Evolutionary conservation across 257 asterid genomes (phyloP).

Genomic region (Primulina huaijiensis): DNA sequence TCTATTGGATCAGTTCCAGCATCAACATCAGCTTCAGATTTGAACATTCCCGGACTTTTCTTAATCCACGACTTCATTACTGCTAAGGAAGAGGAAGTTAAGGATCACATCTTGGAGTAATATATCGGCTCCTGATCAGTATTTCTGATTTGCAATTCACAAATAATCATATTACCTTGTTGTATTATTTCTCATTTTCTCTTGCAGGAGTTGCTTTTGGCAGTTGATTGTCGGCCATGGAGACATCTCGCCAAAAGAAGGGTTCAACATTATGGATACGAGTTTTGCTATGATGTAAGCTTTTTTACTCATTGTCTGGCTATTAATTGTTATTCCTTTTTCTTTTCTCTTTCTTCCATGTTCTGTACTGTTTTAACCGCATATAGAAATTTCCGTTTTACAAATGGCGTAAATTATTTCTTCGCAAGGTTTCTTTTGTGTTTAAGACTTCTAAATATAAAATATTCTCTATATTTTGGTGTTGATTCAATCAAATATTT

Average conservation of each 20-base stretch:
- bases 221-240: conserved; percentile 77
- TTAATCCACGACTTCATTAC: conserved; percentile 66
- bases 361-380: not conserved
- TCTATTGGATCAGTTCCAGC: conserved; percentile 45
- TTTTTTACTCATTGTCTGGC: conserved; percentile 7
- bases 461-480: too few species aligned
- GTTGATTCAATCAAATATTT: too few species aligned
- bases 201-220: conserved; percentile 73
- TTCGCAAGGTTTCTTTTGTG: not conserved
- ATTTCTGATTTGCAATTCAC: not conserved
- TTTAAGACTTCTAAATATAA: too few species aligned
- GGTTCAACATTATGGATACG: conserved; percentile 94
- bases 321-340: not conserved
- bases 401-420: not conserved
- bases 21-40: conserved; percentile 62
- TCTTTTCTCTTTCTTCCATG: too few species aligned
- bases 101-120: conserved; percentile 32
- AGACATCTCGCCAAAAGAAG: conserved; percentile 85
- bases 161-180: not conserved
- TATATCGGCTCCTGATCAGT: conserved; percentile 19
- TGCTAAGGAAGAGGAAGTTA: conserved; percentile 79
- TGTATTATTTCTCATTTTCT: conserved; percentile 7
- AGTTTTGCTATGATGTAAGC: conserved; percentile 76
- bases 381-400: too few species aligned
- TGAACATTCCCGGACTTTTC: conserved; percentile 79